Base-by-base conservation (phyloP, 2,329 filamentous ascomycete species). In the Aspergillus ochraceoroseus region DNA sequence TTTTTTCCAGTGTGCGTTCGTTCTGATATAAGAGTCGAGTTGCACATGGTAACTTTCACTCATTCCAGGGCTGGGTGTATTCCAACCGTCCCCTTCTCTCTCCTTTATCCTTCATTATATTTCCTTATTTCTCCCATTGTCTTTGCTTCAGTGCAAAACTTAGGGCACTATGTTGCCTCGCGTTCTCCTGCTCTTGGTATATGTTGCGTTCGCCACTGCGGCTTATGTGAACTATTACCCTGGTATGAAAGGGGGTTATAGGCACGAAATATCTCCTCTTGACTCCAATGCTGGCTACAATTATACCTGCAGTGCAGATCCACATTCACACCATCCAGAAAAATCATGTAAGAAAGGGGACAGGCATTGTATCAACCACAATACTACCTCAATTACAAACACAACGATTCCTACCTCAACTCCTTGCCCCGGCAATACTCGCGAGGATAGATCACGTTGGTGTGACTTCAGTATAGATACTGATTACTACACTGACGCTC, bases 391-490 rank as follows among this genome's bases (percentile, higher is more conserved):
- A 19, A 39, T 12, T 2, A 22, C 28, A 2, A 38, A 3, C 9
- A 34, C 31, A 5, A 29, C 25, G 5, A 25, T 20, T 11, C 22
- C 41, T 7, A 38, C 41, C 4, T 32, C 27, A 6, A 34, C 37
- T 2, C 32, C 46, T 6, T 49, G 44, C 3, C 8, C 37, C 4
- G 46, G 46, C n/a, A 60, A 64, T 38, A 49, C 49, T 7, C 43
- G 57, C 1, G 51, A 41, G 1, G 52, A 53, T 20, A 55, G 62
- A 20, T 18, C 47, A 2, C n/a, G 32, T 15, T 64, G 62, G 62
- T 57, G 58, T 7, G 41, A 58, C 12, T 58, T 54, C 41, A 49
- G 46, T 19, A 57, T 62, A 30, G 48, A 59, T 37, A 65, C 63
- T 6, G 57, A 66, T 51, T 65, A 58, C 41, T 57, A 61, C 20